Evolutionary conservation across 1,139 yeast genomes (phyloP).

Genomic region (Pichia terricola): DNA sequence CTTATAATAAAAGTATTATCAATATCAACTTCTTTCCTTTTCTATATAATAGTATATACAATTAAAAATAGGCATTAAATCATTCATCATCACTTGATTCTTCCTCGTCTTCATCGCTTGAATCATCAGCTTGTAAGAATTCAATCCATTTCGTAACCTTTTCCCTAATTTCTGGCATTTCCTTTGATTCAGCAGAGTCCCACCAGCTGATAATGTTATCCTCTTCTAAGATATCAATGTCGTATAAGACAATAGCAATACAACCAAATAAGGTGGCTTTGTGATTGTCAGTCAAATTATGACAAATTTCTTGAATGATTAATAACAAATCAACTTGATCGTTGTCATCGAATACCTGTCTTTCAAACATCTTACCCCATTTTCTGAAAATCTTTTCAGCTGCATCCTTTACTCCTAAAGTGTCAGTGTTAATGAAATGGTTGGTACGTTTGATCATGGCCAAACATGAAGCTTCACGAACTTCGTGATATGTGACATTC

Average conservation of each 20-base stretch:
- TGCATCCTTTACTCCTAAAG: slow-evolving; percentile 68
- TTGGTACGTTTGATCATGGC: slow-evolving; percentile 63
- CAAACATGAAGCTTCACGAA: slow-evolving; percentile 67
- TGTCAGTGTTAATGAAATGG: slow-evolving; percentile 66
- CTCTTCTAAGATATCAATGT: slow-evolving; percentile 73
- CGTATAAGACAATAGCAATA: slow-evolving; percentile 63
- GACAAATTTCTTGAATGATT: slow-evolving; percentile 44
- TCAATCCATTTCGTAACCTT: slow-evolving; percentile 67
- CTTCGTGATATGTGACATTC: slow-evolving; percentile 92
- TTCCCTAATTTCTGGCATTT: slow-evolving; percentile 39
- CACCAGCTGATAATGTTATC: slow-evolving; percentile 79
- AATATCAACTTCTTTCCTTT: no score
- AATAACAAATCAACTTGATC: slow-evolving; percentile 71
- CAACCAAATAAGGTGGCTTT: slow-evolving; percentile 49
- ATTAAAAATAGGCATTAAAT: no score
- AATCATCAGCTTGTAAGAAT: slow-evolving; percentile 73
- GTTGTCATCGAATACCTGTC: slow-evolving; percentile 72
- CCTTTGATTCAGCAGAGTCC: slow-evolving; percentile 41
- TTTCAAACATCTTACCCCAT: slow-evolving; percentile 72
- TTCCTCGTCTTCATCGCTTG: slow-evolving; percentile 26
- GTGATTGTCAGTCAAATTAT: slow-evolving; percentile 27
- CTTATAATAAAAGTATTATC: no score
- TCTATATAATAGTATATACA: no score
- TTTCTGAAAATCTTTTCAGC: slow-evolving; percentile 60
- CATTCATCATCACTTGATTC: slow-evolving; percentile 6